Conservation (phyloP, 768 basidiomycete species). For the Trametes cingulata region DNA sequence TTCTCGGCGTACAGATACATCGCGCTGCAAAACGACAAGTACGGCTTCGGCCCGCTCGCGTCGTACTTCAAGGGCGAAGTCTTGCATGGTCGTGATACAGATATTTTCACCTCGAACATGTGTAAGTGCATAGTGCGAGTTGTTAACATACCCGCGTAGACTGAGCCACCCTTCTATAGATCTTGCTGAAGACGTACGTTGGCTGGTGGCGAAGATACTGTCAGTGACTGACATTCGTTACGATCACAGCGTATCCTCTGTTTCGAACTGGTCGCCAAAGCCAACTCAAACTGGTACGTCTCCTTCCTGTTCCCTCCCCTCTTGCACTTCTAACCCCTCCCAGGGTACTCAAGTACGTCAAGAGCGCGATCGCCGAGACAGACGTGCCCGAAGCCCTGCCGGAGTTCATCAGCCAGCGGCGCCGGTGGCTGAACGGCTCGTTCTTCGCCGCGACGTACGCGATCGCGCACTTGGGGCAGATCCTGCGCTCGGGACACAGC, state of each 20-base stretch:
- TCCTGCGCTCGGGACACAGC: constrained; percentile 81
- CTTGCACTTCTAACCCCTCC: constrained; percentile 23
- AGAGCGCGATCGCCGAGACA: constrained; percentile 88
- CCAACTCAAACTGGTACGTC: constrained; percentile 73
- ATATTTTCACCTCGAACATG: constrained; percentile 97
- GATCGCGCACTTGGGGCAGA: constrained; percentile 82
- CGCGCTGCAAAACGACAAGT: constrained; percentile 82
- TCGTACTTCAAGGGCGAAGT: constrained; percentile 98
- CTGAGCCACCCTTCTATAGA: constrained; percentile 43
- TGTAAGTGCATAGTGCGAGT: constrained; percentile 48
- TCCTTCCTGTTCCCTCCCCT: not conserved
- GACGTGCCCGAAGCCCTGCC: constrained; percentile 92
- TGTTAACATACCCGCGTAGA: not conserved
- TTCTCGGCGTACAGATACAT: constrained; percentile 94
- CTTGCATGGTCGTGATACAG: constrained; percentile 78
- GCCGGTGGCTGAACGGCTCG: constrained; percentile 89
- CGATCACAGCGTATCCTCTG: constrained; percentile 70
- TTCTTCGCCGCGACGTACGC: constrained; percentile 96
- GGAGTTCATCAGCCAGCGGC: constrained; percentile 91
- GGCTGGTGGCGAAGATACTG: not conserved
- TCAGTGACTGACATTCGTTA: constrained; percentile 25
- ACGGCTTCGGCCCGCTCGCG: constrained; percentile 83
- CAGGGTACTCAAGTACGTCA: constrained; percentile 97
- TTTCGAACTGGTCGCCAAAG: constrained; percentile 77
- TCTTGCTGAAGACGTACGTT: constrained; percentile 82